Percentiles rank a stretch among this genome's conserved stretches.
Evolutionary conservation across 305 asterid species (phyloP).

Genomic region (Fraxinus angustifolia): DNA sequence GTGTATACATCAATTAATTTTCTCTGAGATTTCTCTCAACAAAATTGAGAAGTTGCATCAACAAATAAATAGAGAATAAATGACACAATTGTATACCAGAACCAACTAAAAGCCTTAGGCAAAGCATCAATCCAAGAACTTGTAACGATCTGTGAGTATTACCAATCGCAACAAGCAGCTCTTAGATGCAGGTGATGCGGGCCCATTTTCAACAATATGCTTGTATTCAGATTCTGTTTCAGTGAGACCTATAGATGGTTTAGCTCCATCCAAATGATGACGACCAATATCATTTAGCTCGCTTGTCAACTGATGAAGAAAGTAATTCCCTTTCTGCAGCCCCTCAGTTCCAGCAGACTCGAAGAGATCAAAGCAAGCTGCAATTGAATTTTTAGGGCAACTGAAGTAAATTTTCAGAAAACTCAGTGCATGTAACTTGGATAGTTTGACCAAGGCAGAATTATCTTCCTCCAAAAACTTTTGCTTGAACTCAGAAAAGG

Average conservation of each 20-base stretch:
- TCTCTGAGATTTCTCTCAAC: not conserved
- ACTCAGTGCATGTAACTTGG: conserved; percentile 61
- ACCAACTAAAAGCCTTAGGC: not conserved
- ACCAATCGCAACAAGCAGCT: conserved; percentile 77
- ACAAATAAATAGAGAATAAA: conserved; percentile 13
- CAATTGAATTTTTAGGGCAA: conserved; percentile 60
- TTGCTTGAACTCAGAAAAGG: conserved; percentile 41
- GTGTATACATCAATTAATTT: not conserved
- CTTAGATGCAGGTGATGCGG: conserved; percentile 31
- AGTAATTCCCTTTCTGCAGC: conserved; percentile 55
- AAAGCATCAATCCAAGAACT: conserved; percentile 9
- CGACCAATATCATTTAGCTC: conserved; percentile 46
- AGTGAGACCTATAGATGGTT: conserved; percentile 26
- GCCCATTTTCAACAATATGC: conserved; percentile 30
- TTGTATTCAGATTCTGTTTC: conserved; percentile 35
- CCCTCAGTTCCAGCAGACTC: conserved; percentile 47
- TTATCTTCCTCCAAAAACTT: conserved; percentile 57
- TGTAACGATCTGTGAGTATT: conserved; percentile 27
- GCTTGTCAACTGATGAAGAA: conserved; percentile 61
- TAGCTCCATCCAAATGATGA: conserved; percentile 31
- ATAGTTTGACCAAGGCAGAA: conserved; percentile 46
- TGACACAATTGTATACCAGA: conserved; percentile 15
- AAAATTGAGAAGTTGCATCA: not conserved
- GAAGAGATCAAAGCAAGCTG: conserved; percentile 72
- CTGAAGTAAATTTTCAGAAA: conserved; percentile 62